Evolutionary conservation across 148 eudicot species (phyloP).

Genomic region (Pharnaceum exiguum): DNA sequence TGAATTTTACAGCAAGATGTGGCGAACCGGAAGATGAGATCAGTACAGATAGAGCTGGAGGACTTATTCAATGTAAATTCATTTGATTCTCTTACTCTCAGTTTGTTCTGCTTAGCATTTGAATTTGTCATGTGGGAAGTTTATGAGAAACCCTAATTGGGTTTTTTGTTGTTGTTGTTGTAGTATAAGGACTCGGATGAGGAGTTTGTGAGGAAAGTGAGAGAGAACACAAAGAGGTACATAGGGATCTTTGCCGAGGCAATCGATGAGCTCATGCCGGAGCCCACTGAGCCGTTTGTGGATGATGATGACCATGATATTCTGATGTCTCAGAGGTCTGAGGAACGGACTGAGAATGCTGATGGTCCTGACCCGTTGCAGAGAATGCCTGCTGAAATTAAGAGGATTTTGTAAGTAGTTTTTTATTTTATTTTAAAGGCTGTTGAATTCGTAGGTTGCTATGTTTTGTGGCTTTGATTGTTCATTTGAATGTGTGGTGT

Average conservation of each 20-base stretch:
- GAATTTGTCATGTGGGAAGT: background rate
- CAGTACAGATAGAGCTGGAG: conserved; percentile 78
- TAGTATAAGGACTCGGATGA: conserved; percentile 94
- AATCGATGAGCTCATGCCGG: conserved; percentile 82
- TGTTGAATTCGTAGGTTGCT: background rate
- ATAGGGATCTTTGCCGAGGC: conserved; percentile 79
- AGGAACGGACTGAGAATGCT: conserved; percentile 61
- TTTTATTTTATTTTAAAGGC: background rate
- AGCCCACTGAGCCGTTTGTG: conserved; percentile 82
- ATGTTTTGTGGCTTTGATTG: background rate
- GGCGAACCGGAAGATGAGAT: conserved; percentile 73
- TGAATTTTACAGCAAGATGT: conserved; percentile 75
- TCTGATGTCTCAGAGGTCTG: conserved; percentile 89
- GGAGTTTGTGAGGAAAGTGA: conserved; percentile 66
- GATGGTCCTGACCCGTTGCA: conserved; percentile 71
- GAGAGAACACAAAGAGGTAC: conserved; percentile 79
- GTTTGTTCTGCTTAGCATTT: background rate
- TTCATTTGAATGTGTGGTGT: no score
- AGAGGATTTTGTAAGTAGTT: conserved; percentile 68
- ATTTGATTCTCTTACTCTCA: background rate
- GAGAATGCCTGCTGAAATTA: conserved; percentile 91
- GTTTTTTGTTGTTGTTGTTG: background rate
- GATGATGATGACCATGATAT: conserved; percentile 93
- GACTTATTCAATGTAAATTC: conserved; percentile 53
- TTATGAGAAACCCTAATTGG: conserved; percentile 11